Evolutionary conservation across 257 asterid species (phyloP).

Genomic region (Agastache rugosa): DNA sequence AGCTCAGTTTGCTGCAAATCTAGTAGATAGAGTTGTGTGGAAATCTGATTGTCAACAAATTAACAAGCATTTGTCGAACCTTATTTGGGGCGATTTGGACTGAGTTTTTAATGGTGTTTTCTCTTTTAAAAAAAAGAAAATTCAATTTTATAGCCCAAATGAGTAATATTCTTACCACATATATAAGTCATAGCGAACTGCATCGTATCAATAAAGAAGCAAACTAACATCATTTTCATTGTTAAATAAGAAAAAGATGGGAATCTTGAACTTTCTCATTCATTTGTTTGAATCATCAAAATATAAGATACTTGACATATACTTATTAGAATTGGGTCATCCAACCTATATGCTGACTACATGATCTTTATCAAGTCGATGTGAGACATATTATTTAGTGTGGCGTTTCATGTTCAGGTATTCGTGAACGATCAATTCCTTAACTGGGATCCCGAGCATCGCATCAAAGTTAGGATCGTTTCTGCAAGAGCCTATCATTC

Average conservation of each 20-base stretch:
- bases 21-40: no score
- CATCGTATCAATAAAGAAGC: background rate
- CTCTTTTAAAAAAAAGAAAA: no score
- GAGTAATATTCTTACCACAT: background rate
- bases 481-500: constrained; percentile 98
- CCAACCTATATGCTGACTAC: no score
- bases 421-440: constrained; percentile 91
- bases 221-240: background rate
- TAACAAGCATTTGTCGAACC: no score
- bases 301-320: background rate
- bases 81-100: no score
- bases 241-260: background rate
- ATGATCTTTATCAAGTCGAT: no score
- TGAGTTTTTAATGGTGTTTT: no score
- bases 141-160: background rate
- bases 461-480: constrained; percentile 91
- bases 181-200: no score
- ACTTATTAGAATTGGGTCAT: no score
- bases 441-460: constrained; percentile 90
- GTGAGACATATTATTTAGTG: background rate
- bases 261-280: background rate
- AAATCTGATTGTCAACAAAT: no score
- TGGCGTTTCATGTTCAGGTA: constrained; percentile 50
- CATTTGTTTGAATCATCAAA: background rate
- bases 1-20: no score